Conservation (phyloP, 495 filamentous ascomycete species). For the Xylaria castorea region DNA sequence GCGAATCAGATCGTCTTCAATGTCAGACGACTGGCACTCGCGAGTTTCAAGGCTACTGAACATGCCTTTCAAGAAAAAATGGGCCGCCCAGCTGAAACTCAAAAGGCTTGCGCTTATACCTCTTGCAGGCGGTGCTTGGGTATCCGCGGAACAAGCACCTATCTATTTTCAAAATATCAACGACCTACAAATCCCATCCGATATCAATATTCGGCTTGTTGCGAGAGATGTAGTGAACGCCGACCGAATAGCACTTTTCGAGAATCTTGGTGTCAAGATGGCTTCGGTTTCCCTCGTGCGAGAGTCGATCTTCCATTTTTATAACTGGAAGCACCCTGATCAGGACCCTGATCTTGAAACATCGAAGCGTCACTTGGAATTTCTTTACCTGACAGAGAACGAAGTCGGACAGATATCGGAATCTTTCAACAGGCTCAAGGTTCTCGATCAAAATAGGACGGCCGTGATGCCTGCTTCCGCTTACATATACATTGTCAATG, state of each 20-base stretch:
- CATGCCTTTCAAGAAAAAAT: too few relatives aligned
- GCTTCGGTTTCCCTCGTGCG: constrained; percentile 16
- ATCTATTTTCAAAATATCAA: constrained; percentile 34
- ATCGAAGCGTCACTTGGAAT: background rate
- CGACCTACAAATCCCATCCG: constrained; percentile 33
- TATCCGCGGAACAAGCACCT: constrained; percentile 21
- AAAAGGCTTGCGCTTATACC: constrained; percentile 28
- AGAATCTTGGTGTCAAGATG: constrained; percentile 32
- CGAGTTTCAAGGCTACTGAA: too few relatives aligned
- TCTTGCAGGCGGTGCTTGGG: constrained; percentile 26
- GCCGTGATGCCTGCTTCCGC: too few relatives aligned
- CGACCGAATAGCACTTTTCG: constrained; percentile 37
- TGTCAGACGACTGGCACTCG: too few relatives aligned
- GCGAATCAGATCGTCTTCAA: too few relatives aligned
- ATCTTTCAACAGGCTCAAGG: background rate
- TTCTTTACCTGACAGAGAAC: background rate
- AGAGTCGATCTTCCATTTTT: constrained; percentile 13
- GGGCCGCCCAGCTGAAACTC: too few relatives aligned
- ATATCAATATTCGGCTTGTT: constrained; percentile 30
- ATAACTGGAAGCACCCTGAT: too few relatives aligned
- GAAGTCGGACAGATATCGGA: too few relatives aligned
- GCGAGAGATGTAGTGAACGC: constrained; percentile 28
- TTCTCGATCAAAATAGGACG: too few relatives aligned
- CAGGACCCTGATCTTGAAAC: background rate
- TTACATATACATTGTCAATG: constrained; percentile 30